Percentiles rank a stretch among this genome's conserved stretches.
Conservation (phyloP, 2,329 filamentous ascomycete species). For the Colletotrichum sp. region DNA sequence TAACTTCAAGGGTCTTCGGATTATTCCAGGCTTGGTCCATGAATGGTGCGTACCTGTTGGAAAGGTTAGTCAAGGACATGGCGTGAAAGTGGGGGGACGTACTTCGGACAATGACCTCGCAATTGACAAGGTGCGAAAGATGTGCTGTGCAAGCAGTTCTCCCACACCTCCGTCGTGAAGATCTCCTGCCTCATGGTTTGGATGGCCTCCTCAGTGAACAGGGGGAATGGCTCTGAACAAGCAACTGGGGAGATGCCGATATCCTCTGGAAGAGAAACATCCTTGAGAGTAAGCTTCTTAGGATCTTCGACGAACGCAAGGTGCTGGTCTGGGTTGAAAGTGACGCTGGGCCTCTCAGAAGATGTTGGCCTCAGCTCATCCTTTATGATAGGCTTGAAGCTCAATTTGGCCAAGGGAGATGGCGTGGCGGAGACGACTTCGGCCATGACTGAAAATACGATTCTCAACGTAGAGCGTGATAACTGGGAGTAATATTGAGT, state of each 20-base stretch:
- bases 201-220: conserved; percentile 67
- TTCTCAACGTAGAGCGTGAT: not conserved
- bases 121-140: conserved; percentile 19
- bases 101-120: not conserved
- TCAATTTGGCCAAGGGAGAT: not conserved
- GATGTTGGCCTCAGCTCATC: not conserved
- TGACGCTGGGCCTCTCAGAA: conserved; percentile 3
- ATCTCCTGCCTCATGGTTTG: conserved; percentile 67
- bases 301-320: conserved; percentile 55
- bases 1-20: conserved; percentile 46
- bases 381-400: not conserved
- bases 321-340: conserved; percentile 61
- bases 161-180: conserved; percentile 59
- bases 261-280: conserved; percentile 58
- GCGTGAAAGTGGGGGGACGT: not conserved
- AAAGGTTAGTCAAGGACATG: not conserved
- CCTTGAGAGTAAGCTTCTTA: conserved; percentile 64
- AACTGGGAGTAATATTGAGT: not conserved
- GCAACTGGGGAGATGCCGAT: conserved; percentile 66
- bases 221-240: conserved; percentile 68
- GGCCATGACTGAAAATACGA: not conserved
- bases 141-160: conserved; percentile 60
- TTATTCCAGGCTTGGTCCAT: conserved; percentile 53
- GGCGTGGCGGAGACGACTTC: not conserved
- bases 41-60: not conserved